phyloP scores from a whole-genome alignment of 257 asterid genomes.

The Nicotiana paniculata region DNA sequence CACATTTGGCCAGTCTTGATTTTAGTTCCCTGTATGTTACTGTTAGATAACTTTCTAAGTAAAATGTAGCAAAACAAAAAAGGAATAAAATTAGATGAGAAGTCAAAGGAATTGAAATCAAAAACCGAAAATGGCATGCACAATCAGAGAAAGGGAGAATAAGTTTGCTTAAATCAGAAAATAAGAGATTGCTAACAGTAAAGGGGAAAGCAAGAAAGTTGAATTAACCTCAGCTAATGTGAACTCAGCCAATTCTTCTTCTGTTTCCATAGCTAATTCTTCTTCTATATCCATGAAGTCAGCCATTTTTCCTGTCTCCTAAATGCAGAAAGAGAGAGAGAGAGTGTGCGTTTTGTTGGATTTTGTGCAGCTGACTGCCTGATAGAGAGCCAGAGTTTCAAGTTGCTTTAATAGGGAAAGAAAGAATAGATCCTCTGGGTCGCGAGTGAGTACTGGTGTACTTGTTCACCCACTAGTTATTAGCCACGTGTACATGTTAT shows the following conservation, averaged over 20 bases:
- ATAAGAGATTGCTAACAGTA: not conserved
- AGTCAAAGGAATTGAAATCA: not conserved
- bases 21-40: not conserved
- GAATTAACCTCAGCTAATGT: slow-evolving; percentile 54
- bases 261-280: slow-evolving; percentile 20
- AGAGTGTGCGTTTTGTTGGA: not conserved
- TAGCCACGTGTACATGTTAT: not conserved
- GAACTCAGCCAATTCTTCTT: slow-evolving; percentile 39
- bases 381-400: not conserved
- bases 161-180: not conserved
- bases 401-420: not conserved
- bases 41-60: not conserved
- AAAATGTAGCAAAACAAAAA: not conserved
- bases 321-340: not conserved
- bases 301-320: slow-evolving; percentile 3
- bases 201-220: not conserved
- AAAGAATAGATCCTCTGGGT: not conserved
- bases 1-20: not conserved
- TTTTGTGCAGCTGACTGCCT: not conserved
- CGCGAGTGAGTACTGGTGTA: not conserved
- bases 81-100: not conserved
- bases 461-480: not conserved
- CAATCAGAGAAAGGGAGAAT: not conserved
- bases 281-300: slow-evolving; percentile 4
- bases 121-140: not conserved